Conservation (phyloP, 441 rosid genomes). For the Flueggea neowawraea region DNA sequence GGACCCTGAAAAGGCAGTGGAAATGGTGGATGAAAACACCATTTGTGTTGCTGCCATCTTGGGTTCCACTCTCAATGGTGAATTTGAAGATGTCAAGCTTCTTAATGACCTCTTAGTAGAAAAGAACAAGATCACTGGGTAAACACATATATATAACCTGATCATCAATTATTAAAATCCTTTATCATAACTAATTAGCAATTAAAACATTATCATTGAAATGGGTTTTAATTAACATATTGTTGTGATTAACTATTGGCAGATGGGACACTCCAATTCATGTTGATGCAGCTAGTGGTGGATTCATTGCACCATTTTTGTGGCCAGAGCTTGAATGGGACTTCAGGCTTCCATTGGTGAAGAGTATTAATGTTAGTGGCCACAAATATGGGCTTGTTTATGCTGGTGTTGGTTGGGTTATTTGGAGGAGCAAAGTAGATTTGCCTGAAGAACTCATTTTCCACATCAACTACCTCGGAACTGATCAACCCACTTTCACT, state of each 20-base stretch:
- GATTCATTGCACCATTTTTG: slow-evolving; percentile 85
- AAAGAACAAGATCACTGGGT: slow-evolving; percentile 81
- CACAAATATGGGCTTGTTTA: slow-evolving; percentile 93
- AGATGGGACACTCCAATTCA: slow-evolving; percentile 94
- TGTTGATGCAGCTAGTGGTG: slow-evolving; percentile 98
- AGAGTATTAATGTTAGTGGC: slow-evolving; percentile 92
- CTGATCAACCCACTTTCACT: slow-evolving; percentile 97
- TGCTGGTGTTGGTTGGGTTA: slow-evolving; percentile 91
- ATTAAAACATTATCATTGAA: too few relatives aligned
- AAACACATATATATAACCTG: slow-evolving; percentile 1
- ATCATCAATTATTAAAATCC: too few relatives aligned
- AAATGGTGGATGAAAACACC: slow-evolving; percentile 94
- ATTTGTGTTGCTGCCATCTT: slow-evolving; percentile 89
- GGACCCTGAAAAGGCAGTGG: slow-evolving; percentile 84
- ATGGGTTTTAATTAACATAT: too few relatives aligned
- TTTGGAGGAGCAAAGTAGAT: slow-evolving; percentile 91
- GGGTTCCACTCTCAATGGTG: slow-evolving; percentile 91
- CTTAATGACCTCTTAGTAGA: slow-evolving; percentile 61
- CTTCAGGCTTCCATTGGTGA: slow-evolving; percentile 77
- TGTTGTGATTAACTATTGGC: neutral
- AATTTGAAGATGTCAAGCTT: slow-evolving; percentile 87
- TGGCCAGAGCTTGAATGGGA: slow-evolving; percentile 95
- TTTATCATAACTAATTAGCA: too few relatives aligned
- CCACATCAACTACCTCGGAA: slow-evolving; percentile 89
- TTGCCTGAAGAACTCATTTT: slow-evolving; percentile 94